These are phyloP conservation scores for Ampelocalamus luodianensis DNA, from an alignment of 176 grass and related monocot species.

Conservation along the genomic window DNA sequence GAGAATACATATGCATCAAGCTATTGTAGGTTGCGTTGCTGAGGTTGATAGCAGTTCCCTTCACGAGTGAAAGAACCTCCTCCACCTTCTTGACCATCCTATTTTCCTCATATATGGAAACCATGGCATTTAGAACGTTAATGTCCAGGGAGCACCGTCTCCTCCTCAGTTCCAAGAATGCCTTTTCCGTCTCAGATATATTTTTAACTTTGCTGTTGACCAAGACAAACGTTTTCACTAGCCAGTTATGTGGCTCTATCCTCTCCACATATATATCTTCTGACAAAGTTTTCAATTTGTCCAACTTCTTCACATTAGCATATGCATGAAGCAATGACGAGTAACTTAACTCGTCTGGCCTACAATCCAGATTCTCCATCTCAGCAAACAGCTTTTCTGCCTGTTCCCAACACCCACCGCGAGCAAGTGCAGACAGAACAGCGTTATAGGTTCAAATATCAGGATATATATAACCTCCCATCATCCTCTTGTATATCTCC, in stretches of 20 bases:
- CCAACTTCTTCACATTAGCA: slow-evolving; percentile 72
- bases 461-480: slow-evolving; percentile 72
- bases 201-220: slow-evolving; percentile 87
- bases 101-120: slow-evolving; percentile 87
- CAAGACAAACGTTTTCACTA: slow-evolving; percentile 82
- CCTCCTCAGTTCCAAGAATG: slow-evolving; percentile 67
- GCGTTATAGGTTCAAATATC: slow-evolving; percentile 86
- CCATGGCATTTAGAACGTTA: slow-evolving; percentile 84
- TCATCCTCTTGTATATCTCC: slow-evolving; percentile 92
- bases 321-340: slow-evolving; percentile 94
- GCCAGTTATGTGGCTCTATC: slow-evolving; percentile 63
- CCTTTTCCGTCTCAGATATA: slow-evolving; percentile 67
- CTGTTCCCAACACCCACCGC: slow-evolving; percentile 68
- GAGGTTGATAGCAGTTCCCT: slow-evolving; percentile 64
- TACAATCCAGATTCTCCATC: slow-evolving; percentile 77
- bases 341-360: slow-evolving; percentile 82
- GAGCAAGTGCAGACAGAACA: slow-evolving; percentile 80
- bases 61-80: slow-evolving; percentile 73
- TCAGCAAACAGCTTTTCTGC: slow-evolving; percentile 79
- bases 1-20: slow-evolving; percentile 93
- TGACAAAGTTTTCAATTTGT: slow-evolving; percentile 64
- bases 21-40: slow-evolving; percentile 80
- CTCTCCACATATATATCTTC: slow-evolving; percentile 76
- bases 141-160: slow-evolving; percentile 74
- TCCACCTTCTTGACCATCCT: slow-evolving; percentile 79